Percentiles rank a stretch among this genome's conserved stretches.
Conservation (phyloP, 2,329 filamentous ascomycete genomes). For the Hypoxylon sp. region DNA sequence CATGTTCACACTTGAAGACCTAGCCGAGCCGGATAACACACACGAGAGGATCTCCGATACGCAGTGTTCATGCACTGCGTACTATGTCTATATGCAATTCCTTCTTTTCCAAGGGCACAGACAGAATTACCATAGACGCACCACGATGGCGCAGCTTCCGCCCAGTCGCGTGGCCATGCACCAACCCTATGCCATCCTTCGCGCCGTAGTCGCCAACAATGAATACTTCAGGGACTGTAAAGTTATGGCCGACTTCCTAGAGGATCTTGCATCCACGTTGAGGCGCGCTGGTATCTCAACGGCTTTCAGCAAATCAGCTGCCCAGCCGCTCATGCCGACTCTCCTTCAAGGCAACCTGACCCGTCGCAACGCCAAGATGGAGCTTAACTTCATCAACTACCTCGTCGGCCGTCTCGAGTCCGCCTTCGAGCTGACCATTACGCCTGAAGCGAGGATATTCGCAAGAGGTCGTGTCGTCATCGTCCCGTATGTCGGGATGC, state of each 20-base stretch:
- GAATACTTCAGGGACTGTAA: constrained; percentile 61
- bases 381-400: constrained; percentile 60
- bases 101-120: constrained; percentile 85
- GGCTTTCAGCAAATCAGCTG: constrained; percentile 61
- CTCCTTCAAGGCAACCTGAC: constrained; percentile 44
- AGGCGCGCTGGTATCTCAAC: constrained; percentile 62
- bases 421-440: constrained; percentile 63
- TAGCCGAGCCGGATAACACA: constrained; percentile 63
- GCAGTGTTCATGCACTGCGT: constrained; percentile 74
- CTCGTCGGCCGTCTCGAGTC: constrained; percentile 61
- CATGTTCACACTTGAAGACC: constrained; percentile 76
- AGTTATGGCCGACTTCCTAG: constrained; percentile 60
- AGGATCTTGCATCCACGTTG: constrained; percentile 61
- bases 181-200: constrained; percentile 65
- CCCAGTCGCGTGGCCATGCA: constrained; percentile 58
- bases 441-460: constrained; percentile 56
- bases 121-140: constrained; percentile 78
- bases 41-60: constrained; percentile 58
- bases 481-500: constrained; percentile 42
- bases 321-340: constrained; percentile 53
- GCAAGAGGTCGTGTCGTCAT: constrained; percentile 37
- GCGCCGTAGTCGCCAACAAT: constrained; percentile 66
- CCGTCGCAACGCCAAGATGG: constrained; percentile 60
- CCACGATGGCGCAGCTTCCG: constrained; percentile 64
- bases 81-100: constrained; percentile 77